Evolutionary conservation across 768 basidiomycete species (phyloP).

Genomic region (Gloeopeniophorella convolvens): DNA sequence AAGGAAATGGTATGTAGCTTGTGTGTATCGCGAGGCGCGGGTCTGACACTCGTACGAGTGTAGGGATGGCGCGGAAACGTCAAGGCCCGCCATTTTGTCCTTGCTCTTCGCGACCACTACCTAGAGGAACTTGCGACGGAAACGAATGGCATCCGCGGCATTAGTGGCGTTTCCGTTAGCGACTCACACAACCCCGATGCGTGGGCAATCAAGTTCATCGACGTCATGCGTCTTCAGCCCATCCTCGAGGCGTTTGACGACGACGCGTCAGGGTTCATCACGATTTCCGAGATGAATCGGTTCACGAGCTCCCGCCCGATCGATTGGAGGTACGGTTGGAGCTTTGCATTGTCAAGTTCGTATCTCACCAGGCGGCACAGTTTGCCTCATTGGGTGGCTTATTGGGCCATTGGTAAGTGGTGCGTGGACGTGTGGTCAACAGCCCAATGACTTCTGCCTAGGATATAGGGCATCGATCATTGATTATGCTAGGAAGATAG

Average conservation of each 20-base stretch:
- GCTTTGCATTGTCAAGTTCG: background rate
- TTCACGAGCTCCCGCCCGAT: slow-evolving; percentile 25
- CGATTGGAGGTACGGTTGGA: slow-evolving; percentile 25
- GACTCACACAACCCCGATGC: slow-evolving; percentile 14
- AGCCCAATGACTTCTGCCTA: background rate
- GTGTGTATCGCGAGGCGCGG: background rate
- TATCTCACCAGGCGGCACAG: slow-evolving; percentile 5
- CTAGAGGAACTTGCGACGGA: slow-evolving; percentile 18
- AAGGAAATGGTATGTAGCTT: slow-evolving; percentile 26
- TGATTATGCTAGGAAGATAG: slow-evolving; percentile 14
- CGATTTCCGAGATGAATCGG: slow-evolving; percentile 29
- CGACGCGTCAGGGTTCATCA: slow-evolving; percentile 30
- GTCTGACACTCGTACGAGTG: background rate
- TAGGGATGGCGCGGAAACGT: slow-evolving; percentile 21
- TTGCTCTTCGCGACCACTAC: slow-evolving; percentile 30
- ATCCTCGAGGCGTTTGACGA: slow-evolving; percentile 31
- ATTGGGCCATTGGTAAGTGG: slow-evolving; percentile 25
- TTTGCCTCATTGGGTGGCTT: slow-evolving; percentile 29
- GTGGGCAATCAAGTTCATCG: slow-evolving; percentile 26
- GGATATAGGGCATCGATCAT: slow-evolving; percentile 14
- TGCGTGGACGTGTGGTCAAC: background rate
- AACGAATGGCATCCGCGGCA: background rate
- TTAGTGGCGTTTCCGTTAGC: background rate
- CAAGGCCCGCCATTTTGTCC: slow-evolving; percentile 18
- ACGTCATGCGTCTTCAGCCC: slow-evolving; percentile 20